Evolutionary conservation across 2,329 filamentous ascomycete genomes (phyloP).

Genomic region (Stachybotrys echinatus): DNA sequence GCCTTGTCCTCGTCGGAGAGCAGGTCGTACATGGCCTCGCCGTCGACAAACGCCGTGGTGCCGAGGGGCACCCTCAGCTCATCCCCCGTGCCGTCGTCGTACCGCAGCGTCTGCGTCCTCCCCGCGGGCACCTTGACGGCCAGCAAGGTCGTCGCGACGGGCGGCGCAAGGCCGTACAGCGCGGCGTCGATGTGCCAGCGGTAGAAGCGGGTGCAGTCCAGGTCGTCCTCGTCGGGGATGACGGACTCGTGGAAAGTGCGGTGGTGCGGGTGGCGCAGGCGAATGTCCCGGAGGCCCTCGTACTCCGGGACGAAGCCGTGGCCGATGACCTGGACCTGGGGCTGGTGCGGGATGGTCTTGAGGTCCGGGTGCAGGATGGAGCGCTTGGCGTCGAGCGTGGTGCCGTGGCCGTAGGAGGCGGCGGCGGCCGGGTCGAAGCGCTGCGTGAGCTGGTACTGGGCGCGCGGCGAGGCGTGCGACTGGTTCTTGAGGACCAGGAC

Average conservation of each 20-base stretch:
- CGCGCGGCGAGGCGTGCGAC: conserved; percentile 1
- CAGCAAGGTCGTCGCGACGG: conserved; percentile 66
- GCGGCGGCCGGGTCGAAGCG: conserved; percentile 64
- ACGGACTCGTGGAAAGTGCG: conserved; percentile 65
- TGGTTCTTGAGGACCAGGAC: conserved; percentile 8
- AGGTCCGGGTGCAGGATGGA: conserved; percentile 72
- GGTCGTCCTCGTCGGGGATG: conserved; percentile 50
- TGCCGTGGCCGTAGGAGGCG: conserved; percentile 68
- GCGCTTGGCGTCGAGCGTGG: conserved; percentile 60
- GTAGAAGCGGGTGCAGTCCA: conserved; percentile 56
- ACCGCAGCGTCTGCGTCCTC: conserved; percentile 60
- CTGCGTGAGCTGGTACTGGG: conserved; percentile 47
- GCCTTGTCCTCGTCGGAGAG: conserved; percentile 61
- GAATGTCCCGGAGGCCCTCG: conserved; percentile 64
- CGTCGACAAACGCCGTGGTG: conserved; percentile 70
- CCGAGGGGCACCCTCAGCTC: conserved; percentile 64
- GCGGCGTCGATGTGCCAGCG: conserved; percentile 80
- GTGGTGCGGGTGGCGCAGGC: conserved; percentile 71
- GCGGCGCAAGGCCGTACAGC: conserved; percentile 69
- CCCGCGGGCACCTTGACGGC: conserved; percentile 68
- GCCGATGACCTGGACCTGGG: conserved; percentile 70
- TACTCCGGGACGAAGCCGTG: conserved; percentile 66
- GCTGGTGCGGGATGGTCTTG: conserved; percentile 75
- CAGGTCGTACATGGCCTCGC: conserved; percentile 64
- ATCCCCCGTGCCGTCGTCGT: conserved; percentile 67